Evolutionary conservation across 768 basidiomycete genomes (phyloP).

Genomic region (Kwoniella dendrophila): DNA sequence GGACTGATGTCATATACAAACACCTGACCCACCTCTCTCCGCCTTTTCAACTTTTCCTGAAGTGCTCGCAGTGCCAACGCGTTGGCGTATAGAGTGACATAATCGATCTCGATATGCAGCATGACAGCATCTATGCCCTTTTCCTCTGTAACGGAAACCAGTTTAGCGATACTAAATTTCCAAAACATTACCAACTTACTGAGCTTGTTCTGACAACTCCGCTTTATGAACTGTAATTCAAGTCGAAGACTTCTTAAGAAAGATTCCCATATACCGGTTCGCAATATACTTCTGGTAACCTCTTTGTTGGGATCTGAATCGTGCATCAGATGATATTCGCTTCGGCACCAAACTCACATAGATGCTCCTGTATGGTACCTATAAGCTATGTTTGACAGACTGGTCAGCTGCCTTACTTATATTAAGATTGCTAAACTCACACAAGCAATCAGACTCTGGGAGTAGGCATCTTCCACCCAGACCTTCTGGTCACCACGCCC

Average conservation of each 20-base stretch:
- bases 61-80: neutral
- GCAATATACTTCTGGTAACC: neutral
- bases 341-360: neutral
- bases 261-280: neutral
- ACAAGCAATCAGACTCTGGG: neutral
- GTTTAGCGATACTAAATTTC: neutral
- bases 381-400: neutral
- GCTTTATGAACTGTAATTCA: neutral
- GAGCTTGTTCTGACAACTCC: neutral
- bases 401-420: neutral
- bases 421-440: neutral
- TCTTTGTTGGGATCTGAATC: neutral
- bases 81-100: neutral
- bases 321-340: neutral
- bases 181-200: neutral
- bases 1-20: too few species aligned
- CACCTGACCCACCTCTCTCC: neutral
- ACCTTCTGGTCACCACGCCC: neutral
- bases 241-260: neutral
- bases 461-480: neutral
- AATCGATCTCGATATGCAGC: neutral
- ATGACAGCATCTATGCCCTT: neutral
- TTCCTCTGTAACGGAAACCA: neutral
- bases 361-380: slow-evolving; percentile 1
- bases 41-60: neutral